Percentiles rank a stretch among this genome's conserved stretches.
These are phyloP conservation scores for Backusella luteola DNA, from an alignment of 192 early-diverging fungal genomes.

Conservation along the genomic window DNA sequence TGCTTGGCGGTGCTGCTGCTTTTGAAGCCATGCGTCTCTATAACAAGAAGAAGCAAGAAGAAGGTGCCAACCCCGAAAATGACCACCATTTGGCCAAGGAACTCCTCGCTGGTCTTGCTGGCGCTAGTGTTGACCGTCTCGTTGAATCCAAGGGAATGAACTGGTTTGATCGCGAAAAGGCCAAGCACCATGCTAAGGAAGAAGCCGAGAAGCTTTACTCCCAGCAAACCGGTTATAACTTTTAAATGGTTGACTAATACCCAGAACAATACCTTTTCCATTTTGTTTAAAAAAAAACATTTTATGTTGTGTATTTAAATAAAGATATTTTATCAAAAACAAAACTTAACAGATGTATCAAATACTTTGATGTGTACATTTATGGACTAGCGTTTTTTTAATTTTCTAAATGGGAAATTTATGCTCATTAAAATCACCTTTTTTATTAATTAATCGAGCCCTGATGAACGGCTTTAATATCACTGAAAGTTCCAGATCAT, in stretches of 20 bases:
- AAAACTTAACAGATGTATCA: not conserved
- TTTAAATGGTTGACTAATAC: not conserved
- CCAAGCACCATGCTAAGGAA: constrained; percentile 34
- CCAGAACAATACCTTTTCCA: not conserved
- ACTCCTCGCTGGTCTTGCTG: constrained; percentile 45
- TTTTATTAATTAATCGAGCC: not conserved
- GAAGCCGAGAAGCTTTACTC: constrained; percentile 32
- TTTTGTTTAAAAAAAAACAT: not conserved
- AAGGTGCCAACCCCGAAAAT: not conserved
- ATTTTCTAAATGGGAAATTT: not conserved
- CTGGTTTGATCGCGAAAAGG: constrained; percentile 38
- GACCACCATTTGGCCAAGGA: constrained; percentile 42
- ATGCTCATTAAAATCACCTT: not conserved
- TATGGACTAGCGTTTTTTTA: not conserved
- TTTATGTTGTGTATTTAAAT: not conserved
- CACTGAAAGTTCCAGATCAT: too few relatives aligned
- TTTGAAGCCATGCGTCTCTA: constrained; percentile 50
- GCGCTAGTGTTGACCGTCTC: constrained; percentile 38
- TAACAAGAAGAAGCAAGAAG: constrained; percentile 20
- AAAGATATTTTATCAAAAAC: not conserved
- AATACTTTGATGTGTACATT: not conserved
- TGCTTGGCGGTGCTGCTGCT: constrained; percentile 48
- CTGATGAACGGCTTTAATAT: not conserved
- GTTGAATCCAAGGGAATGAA: constrained; percentile 44
- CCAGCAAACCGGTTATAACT: constrained; percentile 6